Evolutionary conservation across 257 asterid species (phyloP), one percentile per base, ranked within the genome.

Genomic region (Solanum sitiens): DNA sequence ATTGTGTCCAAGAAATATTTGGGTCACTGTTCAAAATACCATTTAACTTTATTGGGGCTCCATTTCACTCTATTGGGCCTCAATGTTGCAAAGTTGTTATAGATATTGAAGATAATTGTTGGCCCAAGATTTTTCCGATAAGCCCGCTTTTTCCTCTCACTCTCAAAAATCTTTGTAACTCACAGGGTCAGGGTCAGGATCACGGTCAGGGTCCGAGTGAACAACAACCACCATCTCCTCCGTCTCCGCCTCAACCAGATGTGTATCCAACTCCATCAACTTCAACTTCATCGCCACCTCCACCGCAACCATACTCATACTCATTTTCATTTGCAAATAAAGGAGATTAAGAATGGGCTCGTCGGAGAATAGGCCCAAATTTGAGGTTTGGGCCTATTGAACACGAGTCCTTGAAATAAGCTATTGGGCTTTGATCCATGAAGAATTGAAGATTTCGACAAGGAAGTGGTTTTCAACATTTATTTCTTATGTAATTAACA

Each of bases 71-170:
- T 8, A 74, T 91, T 45, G 92, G 91, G 11, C 88, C 93, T 23
- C 84, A 74, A 6, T 91, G 93, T 75, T 91, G 93, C 75, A 76
- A 33, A 11, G 87, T 89, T 33, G 27, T 89, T 61, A 20, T 68
- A 11, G 30, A 59, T 7, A 65, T 91, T 33, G 91, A 91, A 12
- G 89, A 85, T 21, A 80, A 83, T 73, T 91, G 92, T 53, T 91
- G 92, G 93, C 88, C 91, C 2, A 88, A 85, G 68, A 53, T 77
- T 14, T 88, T 91, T 3, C 91, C 90, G 4, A 27, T 87, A 40
- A 89, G 86, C 76, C 91, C 90, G 2, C 56, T 88, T 0, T 40
- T 91, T 80, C 87, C 92, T 84, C 18, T 89, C 1, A 10, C 71
- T 2, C 16, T 89, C 27, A 91, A 87, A 56, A 85, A 74, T 47